Evolutionary conservation across 2,329 filamentous ascomycete genomes (phyloP).

Genomic region (Trichophyton schoenleinii): DNA sequence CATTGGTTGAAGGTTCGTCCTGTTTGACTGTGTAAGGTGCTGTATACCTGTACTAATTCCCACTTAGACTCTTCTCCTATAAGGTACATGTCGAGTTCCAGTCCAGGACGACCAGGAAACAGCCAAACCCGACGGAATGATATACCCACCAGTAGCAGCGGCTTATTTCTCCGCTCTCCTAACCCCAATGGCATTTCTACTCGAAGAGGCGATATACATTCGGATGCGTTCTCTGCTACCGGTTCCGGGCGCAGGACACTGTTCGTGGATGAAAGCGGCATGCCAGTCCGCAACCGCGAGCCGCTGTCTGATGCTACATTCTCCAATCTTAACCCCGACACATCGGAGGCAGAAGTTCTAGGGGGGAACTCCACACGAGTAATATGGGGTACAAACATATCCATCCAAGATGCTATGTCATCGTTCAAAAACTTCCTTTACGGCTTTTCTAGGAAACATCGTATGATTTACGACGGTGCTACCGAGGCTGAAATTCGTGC

Average conservation of each 20-base stretch:
- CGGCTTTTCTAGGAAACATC: slow-evolving; percentile 88
- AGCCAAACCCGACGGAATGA: slow-evolving; percentile 53
- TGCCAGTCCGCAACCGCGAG: slow-evolving; percentile 41
- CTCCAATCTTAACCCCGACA: slow-evolving; percentile 62
- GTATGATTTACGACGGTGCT: slow-evolving; percentile 79
- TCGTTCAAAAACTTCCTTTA: slow-evolving; percentile 84
- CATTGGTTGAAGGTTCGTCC: slow-evolving; percentile 28
- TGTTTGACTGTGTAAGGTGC: not conserved
- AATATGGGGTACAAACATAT: slow-evolving; percentile 97
- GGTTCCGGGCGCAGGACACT: slow-evolving; percentile 42
- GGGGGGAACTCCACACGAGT: slow-evolving; percentile 70
- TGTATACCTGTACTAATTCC: slow-evolving; percentile 13
- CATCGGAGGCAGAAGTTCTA: slow-evolving; percentile 79
- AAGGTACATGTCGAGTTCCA: slow-evolving; percentile 80
- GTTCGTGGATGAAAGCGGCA: slow-evolving; percentile 53
- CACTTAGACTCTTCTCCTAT: slow-evolving; percentile 76
- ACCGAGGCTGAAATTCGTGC: slow-evolving; percentile 60
- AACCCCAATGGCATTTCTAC: slow-evolving; percentile 44
- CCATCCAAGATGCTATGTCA: slow-evolving; percentile 75
- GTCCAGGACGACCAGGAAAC: slow-evolving; percentile 51
- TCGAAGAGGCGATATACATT: slow-evolving; percentile 76
- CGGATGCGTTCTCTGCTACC: slow-evolving; percentile 51
- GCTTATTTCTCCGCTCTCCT: slow-evolving; percentile 64
- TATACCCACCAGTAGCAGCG: slow-evolving; percentile 70
- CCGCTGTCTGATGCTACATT: slow-evolving; percentile 50